phyloP scores from a whole-genome alignment of 169 alveolate species.

The Plasmodium knowlesi region DNA sequence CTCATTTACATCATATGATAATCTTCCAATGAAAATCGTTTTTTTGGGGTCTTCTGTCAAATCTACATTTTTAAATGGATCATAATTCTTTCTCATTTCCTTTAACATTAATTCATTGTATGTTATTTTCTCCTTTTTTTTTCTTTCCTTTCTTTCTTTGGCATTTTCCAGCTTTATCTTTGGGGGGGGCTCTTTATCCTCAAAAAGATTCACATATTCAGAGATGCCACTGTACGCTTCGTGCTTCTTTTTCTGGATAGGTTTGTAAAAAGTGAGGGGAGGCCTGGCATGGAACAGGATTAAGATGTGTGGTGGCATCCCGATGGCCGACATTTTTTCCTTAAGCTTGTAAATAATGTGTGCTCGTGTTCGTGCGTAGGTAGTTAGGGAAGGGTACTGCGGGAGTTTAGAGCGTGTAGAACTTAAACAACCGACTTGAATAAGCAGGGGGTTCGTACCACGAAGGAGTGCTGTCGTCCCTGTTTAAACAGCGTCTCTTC shows the following conservation, averaged over 20 bases:
- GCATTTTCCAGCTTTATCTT: constrained; percentile 82
- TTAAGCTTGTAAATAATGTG: neutral
- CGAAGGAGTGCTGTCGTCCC: neutral
- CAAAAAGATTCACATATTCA: constrained; percentile 76
- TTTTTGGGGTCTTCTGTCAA: constrained; percentile 92
- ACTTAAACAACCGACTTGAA: neutral
- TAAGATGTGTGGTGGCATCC: constrained; percentile 87
- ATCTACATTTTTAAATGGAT: constrained; percentile 80
- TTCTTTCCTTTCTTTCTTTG: constrained; percentile 78
- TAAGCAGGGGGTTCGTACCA: neutral
- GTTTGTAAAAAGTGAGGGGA: constrained; percentile 78
- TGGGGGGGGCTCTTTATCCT: constrained; percentile 79
- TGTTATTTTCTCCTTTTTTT: constrained; percentile 74
- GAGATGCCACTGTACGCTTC: constrained; percentile 77
- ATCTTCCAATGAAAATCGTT: constrained; percentile 94
- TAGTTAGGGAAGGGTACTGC: neutral
- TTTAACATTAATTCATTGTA: constrained; percentile 71
- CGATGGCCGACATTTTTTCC: constrained; percentile 84
- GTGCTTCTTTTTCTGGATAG: constrained; percentile 73
- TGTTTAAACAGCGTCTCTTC: neutral
- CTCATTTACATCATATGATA: constrained; percentile 94
- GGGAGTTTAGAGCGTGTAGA: neutral
- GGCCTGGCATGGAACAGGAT: constrained; percentile 87
- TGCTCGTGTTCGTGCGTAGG: neutral
- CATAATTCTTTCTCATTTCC: constrained; percentile 75